Conservation (phyloP, 495 filamentous ascomycete genomes). For the Parathielavia hyrcaniae region DNA sequence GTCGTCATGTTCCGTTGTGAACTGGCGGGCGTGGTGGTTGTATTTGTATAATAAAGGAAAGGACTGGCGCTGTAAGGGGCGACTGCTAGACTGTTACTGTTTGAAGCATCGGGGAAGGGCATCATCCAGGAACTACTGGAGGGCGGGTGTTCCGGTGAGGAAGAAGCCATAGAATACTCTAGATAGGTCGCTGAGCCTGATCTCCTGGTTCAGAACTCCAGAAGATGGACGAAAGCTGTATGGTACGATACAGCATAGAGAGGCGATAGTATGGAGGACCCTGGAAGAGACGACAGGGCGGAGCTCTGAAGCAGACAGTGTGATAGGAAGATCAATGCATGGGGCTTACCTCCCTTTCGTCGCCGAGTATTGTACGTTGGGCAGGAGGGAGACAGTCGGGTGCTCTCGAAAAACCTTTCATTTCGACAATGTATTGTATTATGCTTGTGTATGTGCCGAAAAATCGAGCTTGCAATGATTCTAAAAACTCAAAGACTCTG, state of each 20-base stretch:
- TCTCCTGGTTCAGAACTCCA: background rate
- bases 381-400: no score
- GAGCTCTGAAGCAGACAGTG: background rate
- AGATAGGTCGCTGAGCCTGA: no score
- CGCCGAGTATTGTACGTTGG: no score
- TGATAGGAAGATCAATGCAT: background rate
- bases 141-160: background rate
- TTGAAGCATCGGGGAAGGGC: background rate
- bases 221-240: background rate
- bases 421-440: no score
- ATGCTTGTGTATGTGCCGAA: no score
- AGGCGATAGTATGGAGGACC: background rate
- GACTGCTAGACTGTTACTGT: background rate
- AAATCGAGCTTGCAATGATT: no score
- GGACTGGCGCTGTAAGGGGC: slow-evolving; percentile 2
- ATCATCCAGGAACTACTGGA: background rate
- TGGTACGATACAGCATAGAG: background rate
- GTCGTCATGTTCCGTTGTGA: background rate
- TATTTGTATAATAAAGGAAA: no score
- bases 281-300: no score
- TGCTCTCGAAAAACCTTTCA: no score
- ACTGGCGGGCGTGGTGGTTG: background rate
- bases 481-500: no score
- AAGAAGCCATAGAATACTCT: background rate
- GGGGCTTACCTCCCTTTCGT: background rate